Evolutionary conservation across 352 stramenopile species (phyloP).

Genomic region (Globisporangium barbulae): DNA sequence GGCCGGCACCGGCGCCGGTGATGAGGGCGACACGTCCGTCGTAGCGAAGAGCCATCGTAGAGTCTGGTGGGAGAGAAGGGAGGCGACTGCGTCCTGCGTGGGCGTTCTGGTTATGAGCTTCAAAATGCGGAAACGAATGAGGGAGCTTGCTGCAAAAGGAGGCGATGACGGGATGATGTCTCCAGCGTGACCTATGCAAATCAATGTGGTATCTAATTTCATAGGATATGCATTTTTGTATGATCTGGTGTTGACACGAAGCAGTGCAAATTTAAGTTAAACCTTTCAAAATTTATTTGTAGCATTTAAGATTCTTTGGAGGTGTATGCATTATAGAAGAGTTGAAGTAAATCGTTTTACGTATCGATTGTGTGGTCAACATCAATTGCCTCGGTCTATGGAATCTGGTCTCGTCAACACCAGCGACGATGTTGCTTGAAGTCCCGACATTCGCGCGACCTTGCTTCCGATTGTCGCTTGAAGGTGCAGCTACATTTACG

Average conservation of each 20-base stretch:
- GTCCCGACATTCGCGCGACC: neutral
- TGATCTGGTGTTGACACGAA: neutral
- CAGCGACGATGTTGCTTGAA: neutral
- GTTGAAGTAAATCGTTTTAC: constrained; percentile 7
- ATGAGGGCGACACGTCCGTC: constrained; percentile 66
- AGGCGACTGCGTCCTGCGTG: constrained; percentile 5
- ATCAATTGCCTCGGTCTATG: neutral
- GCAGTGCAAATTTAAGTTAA: too few species aligned
- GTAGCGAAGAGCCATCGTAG: constrained; percentile 56
- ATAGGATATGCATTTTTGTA: neutral
- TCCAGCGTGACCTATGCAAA: neutral
- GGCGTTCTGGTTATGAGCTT: constrained; percentile 12
- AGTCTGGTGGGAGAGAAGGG: constrained; percentile 6
- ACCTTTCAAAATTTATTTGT: too few species aligned
- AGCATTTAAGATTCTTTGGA: too few species aligned
- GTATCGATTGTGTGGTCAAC: neutral
- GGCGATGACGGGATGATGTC: neutral
- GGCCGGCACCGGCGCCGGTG: constrained; percentile 68
- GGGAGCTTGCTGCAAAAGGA: neutral
- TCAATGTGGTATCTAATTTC: neutral
- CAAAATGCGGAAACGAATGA: neutral
- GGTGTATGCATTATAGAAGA: neutral
- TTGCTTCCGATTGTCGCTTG: neutral
- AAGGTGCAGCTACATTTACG: neutral
- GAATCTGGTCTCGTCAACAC: neutral